Conservation (phyloP, 1,284 basidiomycete species). For the Rhodotorula glutinis region DNA sequence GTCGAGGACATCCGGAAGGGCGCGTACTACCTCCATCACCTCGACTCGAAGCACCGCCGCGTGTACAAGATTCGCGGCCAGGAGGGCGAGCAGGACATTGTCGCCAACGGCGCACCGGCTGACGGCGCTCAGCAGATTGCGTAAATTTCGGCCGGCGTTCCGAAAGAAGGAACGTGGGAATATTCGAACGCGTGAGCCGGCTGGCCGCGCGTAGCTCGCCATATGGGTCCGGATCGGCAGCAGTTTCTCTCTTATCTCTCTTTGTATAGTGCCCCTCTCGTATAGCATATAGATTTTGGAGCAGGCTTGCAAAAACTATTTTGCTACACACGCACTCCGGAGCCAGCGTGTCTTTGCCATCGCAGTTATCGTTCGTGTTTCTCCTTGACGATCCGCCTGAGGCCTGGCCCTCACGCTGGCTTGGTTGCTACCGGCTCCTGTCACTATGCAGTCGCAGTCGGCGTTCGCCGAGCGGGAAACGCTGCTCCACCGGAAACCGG, state of each 20-base stretch:
- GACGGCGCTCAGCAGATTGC: slow-evolving; percentile 11
- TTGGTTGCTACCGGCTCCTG: slow-evolving; percentile 8
- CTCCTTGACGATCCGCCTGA: no score
- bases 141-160: neutral
- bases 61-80: slow-evolving; percentile 60
- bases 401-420: neutral
- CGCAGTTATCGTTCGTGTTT: neutral
- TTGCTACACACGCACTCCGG: neutral
- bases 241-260: no score
- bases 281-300: slow-evolving; percentile 3
- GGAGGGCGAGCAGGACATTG: slow-evolving; percentile 16
- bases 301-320: neutral
- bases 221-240: no score
- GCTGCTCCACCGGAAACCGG: slow-evolving; percentile 21
- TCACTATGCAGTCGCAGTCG: slow-evolving; percentile 12
- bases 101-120: slow-evolving; percentile 1
- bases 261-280: no score
- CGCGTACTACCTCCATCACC: slow-evolving; percentile 85
- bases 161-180: no score
- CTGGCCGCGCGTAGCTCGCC: neutral
- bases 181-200: no score
- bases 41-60: slow-evolving; percentile 89
- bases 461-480: slow-evolving; percentile 5
- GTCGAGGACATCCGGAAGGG: slow-evolving; percentile 92
- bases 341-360: neutral